Evolutionary conservation across 768 basidiomycete genomes (phyloP).

Genomic region (Tricholoma terreum): DNA sequence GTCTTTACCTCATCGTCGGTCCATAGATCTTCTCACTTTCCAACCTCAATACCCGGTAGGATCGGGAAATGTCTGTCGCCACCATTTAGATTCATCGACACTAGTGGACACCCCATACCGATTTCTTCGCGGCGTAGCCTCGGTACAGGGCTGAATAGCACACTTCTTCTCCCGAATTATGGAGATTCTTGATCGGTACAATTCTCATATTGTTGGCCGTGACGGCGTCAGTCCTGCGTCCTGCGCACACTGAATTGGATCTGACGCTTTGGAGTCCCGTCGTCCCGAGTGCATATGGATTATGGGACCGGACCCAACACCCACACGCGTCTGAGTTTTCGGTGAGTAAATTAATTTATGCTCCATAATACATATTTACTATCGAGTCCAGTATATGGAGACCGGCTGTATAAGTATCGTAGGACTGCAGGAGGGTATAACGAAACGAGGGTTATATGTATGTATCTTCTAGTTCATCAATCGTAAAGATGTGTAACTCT

Average conservation of each 20-base stretch:
- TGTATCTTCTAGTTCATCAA: slow-evolving; percentile 6
- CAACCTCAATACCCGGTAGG: slow-evolving; percentile 22
- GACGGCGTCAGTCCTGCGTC: neutral
- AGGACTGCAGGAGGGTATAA: slow-evolving; percentile 10
- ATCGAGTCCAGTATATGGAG: neutral
- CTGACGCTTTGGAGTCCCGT: neutral
- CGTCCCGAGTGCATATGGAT: neutral
- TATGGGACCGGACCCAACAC: neutral
- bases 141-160: neutral
- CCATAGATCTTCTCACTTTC: slow-evolving; percentile 5
- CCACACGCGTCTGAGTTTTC: neutral
- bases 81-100: neutral
- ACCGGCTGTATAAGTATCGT: neutral
- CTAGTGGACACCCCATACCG: neutral
- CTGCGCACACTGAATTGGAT: neutral
- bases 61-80: slow-evolving; percentile 20
- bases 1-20: neutral
- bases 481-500: slow-evolving; percentile 10
- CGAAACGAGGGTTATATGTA: slow-evolving; percentile 15
- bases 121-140: neutral
- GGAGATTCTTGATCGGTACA: neutral
- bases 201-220: neutral
- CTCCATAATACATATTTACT: slow-evolving; percentile 2
- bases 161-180: neutral
- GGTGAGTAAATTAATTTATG: neutral